Evolutionary conservation across 2,329 filamentous ascomycete genomes (phyloP).

Genomic region (Diaporthe aspalathi): DNA sequence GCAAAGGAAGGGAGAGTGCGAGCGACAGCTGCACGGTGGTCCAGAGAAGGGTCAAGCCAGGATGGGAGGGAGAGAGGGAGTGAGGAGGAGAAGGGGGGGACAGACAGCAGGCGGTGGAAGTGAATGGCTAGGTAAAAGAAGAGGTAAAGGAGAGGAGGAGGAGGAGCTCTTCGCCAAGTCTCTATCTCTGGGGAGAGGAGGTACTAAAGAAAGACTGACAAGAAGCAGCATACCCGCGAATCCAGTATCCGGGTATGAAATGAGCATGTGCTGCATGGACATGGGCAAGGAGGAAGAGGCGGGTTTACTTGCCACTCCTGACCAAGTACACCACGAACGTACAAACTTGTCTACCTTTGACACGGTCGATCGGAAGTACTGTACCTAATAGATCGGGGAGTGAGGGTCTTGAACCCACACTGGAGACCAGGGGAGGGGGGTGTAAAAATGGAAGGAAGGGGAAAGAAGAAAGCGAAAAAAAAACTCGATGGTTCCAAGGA

Average conservation of each 20-base stretch:
- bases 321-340: background rate
- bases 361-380: conserved; percentile 3
- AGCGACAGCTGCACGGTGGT: background rate
- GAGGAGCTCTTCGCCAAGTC: conserved; percentile 21
- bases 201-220: conserved; percentile 21
- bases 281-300: conserved; percentile 4
- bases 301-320: conserved; percentile 21
- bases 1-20: background rate
- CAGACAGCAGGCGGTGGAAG: background rate
- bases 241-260: conserved; percentile 11
- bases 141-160: background rate
- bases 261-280: background rate
- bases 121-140: background rate
- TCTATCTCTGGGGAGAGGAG: conserved; percentile 5
- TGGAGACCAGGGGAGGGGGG: background rate
- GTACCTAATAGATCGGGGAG: conserved; percentile 9
- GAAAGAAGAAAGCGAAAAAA: background rate
- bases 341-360: background rate
- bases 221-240: background rate
- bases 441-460: background rate
- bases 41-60: background rate
- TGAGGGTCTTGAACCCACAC: conserved; percentile 10
- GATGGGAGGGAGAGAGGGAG: background rate
- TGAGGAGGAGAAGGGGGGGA: background rate
- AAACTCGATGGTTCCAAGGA: background rate